Evolutionary conservation across 1,284 basidiomycete species (phyloP).

Genomic region (Cutaneotrichosporon daszewskae): DNA sequence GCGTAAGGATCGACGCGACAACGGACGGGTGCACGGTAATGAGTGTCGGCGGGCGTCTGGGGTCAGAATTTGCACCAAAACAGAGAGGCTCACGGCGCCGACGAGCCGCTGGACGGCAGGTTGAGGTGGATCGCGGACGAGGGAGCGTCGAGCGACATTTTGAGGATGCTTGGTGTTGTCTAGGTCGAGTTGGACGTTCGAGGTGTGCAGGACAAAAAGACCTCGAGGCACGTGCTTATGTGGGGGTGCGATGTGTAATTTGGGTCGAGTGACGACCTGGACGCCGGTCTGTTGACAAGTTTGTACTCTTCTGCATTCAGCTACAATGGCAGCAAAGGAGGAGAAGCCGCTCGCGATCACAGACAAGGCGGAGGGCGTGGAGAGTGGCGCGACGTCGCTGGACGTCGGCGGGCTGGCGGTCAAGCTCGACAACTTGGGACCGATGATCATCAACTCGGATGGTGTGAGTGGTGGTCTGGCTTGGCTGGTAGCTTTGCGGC

Average conservation of each 20-base stretch:
- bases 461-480: slow-evolving; percentile 30
- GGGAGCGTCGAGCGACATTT: slow-evolving; percentile 45
- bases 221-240: no score
- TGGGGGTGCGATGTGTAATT: slow-evolving; percentile 3
- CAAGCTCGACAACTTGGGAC: slow-evolving; percentile 44
- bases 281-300: no score
- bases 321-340: background rate
- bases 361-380: slow-evolving; percentile 3
- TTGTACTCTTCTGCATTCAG: no score
- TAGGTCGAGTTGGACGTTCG: slow-evolving; percentile 2
- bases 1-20: slow-evolving; percentile 92
- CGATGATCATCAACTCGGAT: slow-evolving; percentile 48
- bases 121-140: slow-evolving; percentile 46
- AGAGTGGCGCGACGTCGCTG: slow-evolving; percentile 24
- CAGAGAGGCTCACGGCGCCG: slow-evolving; percentile 27
- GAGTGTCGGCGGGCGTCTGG: slow-evolving; percentile 59
- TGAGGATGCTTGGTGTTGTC: slow-evolving; percentile 11
- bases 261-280: no score
- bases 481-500: background rate
- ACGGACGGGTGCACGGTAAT: slow-evolving; percentile 87
- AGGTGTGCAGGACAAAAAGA: no score
- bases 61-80: slow-evolving; percentile 2
- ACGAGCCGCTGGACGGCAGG: slow-evolving; percentile 38
- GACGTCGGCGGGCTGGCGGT: slow-evolving; percentile 39
- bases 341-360: slow-evolving; percentile 13